Base-by-base conservation (phyloP, 768 basidiomycete genomes). In the Hydnum rufescens region DNA sequence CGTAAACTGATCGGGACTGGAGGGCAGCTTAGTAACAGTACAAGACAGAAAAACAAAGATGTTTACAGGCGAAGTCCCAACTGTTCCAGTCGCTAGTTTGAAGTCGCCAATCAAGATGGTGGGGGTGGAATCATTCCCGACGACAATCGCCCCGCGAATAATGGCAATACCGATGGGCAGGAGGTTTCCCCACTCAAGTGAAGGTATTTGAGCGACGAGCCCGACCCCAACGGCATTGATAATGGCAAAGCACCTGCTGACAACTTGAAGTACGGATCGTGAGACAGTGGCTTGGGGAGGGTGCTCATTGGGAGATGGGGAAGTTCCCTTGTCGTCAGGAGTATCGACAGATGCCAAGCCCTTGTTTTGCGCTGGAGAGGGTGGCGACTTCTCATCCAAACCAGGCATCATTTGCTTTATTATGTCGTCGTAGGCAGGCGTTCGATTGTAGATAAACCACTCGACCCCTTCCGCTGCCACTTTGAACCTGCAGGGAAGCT, bases 361-460 rank as follows among this genome's bases (percentile, higher is more conserved):
- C n/a, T n/a, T n/a, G n/a, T n/a, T n/a, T n/a, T n/a, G n/a, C n/a
- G n/a, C 22, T 39, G 13, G 13, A 39, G 36, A 22, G 36, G 36
- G 36, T 13, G 22, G 36, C 36, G 36, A 39, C 22, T 39, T 39
- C 36, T 39, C 36, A 13, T 39, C 13, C 13, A 13, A 13, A 13
- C 22, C 36, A 13, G 36, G 22, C 36, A 39, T 39, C 36, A 39
- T 39, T 13, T 22, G 22, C 13, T 39, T 39, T 22, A 93, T 66
- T 51, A 97, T 89, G 51, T 76, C 73, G 61, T 97, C 89, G 65
- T 82, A 96, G 3, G 88, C 79, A 3, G 85, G 75, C 2, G 87
- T 92, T 47, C 78, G 71, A 65, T 96, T 97, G 65, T 86, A 95
- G 39, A 97, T 59, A 63, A 87, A 87, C 80, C 86, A 90, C 63